Base-by-base conservation (phyloP, 2,329 filamentous ascomycete species). In the Fusarium stilboides region DNA sequence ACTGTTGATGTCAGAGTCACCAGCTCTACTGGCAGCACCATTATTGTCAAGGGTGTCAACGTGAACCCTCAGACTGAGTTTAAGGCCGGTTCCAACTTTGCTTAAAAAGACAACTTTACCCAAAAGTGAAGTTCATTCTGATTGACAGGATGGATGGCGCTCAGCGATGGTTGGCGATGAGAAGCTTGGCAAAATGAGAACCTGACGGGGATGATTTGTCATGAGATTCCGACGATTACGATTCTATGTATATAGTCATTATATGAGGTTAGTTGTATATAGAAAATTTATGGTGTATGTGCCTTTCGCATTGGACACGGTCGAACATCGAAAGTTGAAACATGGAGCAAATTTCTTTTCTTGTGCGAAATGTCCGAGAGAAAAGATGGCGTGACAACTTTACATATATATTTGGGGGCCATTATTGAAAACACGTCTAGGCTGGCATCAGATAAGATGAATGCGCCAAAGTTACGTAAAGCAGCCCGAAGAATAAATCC, bases 1-100 rank as follows among this genome's bases (percentile, higher is more conserved):
- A 83, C 76, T 3, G 86, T 91, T 2, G 83, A 87, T 70, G 81
- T 91, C 31, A 83, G 83, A 58, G 81, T 90, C 24, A 90, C 87
- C 2, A 84, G 85, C 60, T 73, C 79, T 5, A 81, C 81, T 33
- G 88, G 89, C 0, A 80, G 82, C 62, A 81, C 73, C 0, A 80
- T 91, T 19, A 77, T 81, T 13, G 83, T 90, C 14, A 85, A 85
- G 68, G 76, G 80, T 39, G 86, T 90, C 6, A 78, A 77, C 19
- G 77, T 87, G 22, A 75, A 68, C 17, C 71, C 76, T 7, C 71
- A 76, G 17, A 62, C 71, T 4, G 68, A 79, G 66, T 68, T 63
- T 20, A 74, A 72, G 20, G 77, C 76, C 7, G 56, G 59, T 4
- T 74, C 73, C 19, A 81, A 81, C 75, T 80, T 80, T 36, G 63